Evolutionary conservation across 192 early-diverging fungal genomes (phyloP), one percentile per base, ranked within the genome.

Genomic region (Coemansia pectinata): DNA sequence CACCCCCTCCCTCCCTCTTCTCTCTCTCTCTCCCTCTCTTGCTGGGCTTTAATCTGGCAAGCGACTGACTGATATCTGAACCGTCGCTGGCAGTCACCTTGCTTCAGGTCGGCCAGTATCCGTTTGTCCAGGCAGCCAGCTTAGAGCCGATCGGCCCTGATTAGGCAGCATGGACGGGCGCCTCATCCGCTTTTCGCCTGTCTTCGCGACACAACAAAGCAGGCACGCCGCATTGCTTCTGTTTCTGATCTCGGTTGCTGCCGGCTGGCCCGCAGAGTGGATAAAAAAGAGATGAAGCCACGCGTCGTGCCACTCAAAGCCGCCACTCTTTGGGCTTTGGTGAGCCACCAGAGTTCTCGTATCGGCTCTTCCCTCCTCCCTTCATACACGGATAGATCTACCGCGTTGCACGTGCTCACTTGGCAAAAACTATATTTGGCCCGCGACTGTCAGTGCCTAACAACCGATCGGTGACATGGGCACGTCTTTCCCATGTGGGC

Each of bases 31-130:
- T 12, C 50, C 27, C 17, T 48, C 19, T 55, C 52, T 55, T 31
- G 52, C 52, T 31, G 53, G 53, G 53, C 53, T 55, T 55, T 55
- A 55, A 29, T 55, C 53, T 55, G 53, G 53, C 53, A 55, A 12
- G 27, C 53, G 27, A 15, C 23, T 31, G 27, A 2, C 53, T 55
- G 53, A 55, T 55, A 21, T 55, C 53, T 25, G 53, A 55, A 31
- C 53, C 27, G 27, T 19, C 53, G 5, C 6, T 50, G 47, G 6
- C 19, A 7, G 42, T 17, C 42, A 45, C 34, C 42, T 45, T 45
- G 42, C 17, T 45, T 45, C 42, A n/a, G 48, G 48, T 23, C 48
- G 10, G 10, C 23, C 8, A 1, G 53, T 31, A 55, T 55, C 55
- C 29, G 55, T 8, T 58, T 58, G 55, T 34, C 29, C 29, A 11